Evolutionary conservation across 163 green algal species (phyloP), one percentile per base, ranked within the genome.

Genomic region (Chlamydomonas reinhardtii): DNA sequence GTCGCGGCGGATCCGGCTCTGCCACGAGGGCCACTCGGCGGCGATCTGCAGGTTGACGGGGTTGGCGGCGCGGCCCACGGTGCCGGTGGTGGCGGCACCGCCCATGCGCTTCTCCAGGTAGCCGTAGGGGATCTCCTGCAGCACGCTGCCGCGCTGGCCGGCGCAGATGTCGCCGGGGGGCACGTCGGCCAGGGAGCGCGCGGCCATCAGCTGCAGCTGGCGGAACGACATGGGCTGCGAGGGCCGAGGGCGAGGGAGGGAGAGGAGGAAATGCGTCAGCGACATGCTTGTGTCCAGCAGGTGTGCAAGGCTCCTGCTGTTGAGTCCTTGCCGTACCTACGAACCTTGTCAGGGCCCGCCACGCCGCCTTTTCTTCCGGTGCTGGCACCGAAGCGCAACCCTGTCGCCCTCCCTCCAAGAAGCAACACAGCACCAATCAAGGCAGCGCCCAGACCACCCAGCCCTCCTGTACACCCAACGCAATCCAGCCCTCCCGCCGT

Each of bases 61-160:
- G 82, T 74, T 81, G 72, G 72, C 59, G 22, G 61, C 39, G 82
- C 72, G 71, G 61, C 72, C 71, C 68, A 82, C 61, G 61, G 12
- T 32, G 61, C 82, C 82, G 70, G 79, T 59, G 19, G 82, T 87
- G 59, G 82, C 61, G 37, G 71, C 72, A 20, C 88, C 88, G 71
- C 88, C 88, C 78, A 92, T 89, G 74, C 84, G 80, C 74, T 83
- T 88, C 72, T 91, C 84, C 73, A 92, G 88, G 88, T 92, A 92
- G 65, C 74, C 88, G 83, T 89, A 89, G 52, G 88, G 88, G 62
- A 92, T 91, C 88, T 92, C 88, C 88, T 92, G 88, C 8, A 92
- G 79, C 88, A 92, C 89, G 37, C 72, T 80, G 85, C 82, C 86
- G 74, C 37, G 73, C 52, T 81, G 70, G 35, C 88, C 84, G 27